phyloP scores from a whole-genome alignment of 2,329 filamentous ascomycete genomes.

The Verticillium albo-atrum region DNA sequence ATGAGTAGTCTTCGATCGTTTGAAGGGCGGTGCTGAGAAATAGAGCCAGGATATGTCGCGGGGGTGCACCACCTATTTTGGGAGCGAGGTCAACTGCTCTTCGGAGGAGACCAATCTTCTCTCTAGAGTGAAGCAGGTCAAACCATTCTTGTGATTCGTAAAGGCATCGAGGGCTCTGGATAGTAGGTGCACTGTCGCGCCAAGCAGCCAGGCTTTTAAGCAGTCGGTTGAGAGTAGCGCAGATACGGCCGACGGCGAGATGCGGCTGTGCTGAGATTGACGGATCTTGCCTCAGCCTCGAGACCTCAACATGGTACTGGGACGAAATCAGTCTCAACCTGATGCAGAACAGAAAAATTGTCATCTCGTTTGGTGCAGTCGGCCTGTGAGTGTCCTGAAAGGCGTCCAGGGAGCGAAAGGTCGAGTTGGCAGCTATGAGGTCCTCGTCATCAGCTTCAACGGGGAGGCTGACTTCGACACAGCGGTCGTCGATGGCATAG shows the following conservation, averaged over 20 bases:
- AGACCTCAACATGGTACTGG: conserved; percentile 26
- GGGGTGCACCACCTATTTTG: conserved; percentile 24
- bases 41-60: conserved; percentile 22
- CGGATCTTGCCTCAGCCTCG: conserved; percentile 6
- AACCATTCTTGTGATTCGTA: conserved; percentile 41
- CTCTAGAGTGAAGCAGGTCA: conserved; percentile 34
- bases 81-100: conserved; percentile 34
- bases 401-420: conserved; percentile 7
- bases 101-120: conserved; percentile 32
- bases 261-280: conserved; percentile 3
- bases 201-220: conserved; percentile 29
- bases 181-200: conserved; percentile 26
- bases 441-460: conserved; percentile 27
- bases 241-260: conserved; percentile 15
- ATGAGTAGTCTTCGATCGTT: conserved; percentile 32
- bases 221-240: conserved; percentile 21
- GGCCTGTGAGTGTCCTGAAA: conserved; percentile 2
- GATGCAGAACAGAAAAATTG: conserved; percentile 32
- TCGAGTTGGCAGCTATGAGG: conserved; percentile 13
- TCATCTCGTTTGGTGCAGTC: conserved; percentile 22
- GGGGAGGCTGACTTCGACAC: conserved; percentile 31
- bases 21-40: conserved; percentile 29
- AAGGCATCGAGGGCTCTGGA: conserved; percentile 26
- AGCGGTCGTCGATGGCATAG: conserved; percentile 33
- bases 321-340: conserved; percentile 35